phyloP scores from a whole-genome alignment of 108 stramenopile species.

The Nitzschia sp. region DNA sequence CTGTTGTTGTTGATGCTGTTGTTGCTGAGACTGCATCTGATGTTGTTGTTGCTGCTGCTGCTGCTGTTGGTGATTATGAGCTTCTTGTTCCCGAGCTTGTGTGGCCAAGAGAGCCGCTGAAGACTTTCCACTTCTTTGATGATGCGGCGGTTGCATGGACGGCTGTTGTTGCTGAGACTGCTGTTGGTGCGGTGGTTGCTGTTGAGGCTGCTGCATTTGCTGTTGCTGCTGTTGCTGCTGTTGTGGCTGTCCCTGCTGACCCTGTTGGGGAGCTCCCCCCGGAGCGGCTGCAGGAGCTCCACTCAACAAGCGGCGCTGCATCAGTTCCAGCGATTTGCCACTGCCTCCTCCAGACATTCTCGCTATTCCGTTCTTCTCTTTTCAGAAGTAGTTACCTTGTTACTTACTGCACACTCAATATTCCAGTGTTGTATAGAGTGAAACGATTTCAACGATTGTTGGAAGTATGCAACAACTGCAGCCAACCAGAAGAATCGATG shows the following conservation, averaged over 20 bases:
- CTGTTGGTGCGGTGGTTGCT: constrained; percentile 7
- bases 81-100: constrained; percentile 28
- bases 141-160: constrained; percentile 4
- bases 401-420: no score
- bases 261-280: constrained; percentile 1
- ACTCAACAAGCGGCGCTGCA: constrained; percentile 45
- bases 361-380: neutral
- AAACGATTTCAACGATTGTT: no score
- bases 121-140: constrained; percentile 27
- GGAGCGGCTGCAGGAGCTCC: constrained; percentile 4
- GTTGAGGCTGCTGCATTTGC: constrained; percentile 18
- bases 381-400: no score
- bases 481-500: no score
- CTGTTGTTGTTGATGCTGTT: no score
- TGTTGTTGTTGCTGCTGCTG: constrained; percentile 2
- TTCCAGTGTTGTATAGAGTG: no score
- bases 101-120: constrained; percentile 22
- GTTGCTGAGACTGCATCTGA: neutral
- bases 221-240: constrained; percentile 23
- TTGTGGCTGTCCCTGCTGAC: constrained; percentile 3
- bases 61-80: constrained; percentile 17
- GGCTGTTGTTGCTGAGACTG: constrained; percentile 22
- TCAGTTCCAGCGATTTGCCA: constrained; percentile 52
- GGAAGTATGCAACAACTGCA: no score
- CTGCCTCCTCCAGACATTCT: constrained; percentile 10